phyloP scores from a whole-genome alignment of 148 eudicot genomes.

The Cornus suecica region DNA sequence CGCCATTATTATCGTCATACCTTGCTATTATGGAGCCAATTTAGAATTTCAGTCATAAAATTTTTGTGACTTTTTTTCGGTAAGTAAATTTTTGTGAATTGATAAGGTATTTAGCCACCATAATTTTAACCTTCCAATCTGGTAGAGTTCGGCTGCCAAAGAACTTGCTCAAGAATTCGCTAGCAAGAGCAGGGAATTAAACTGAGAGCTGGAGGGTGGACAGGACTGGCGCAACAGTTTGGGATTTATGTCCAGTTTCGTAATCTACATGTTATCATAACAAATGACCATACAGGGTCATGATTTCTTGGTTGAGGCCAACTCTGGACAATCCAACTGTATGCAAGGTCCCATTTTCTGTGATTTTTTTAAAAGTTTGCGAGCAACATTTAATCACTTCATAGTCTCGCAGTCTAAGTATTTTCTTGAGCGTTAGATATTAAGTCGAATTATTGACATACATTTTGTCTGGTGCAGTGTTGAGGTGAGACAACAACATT shows the following conservation, averaged over 20 bases:
- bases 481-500: not conserved
- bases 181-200: no score
- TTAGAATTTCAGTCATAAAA: not conserved
- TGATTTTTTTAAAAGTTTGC: not conserved
- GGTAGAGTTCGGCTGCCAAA: no score
- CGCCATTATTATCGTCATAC: not conserved
- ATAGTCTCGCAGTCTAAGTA: not conserved
- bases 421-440: not conserved
- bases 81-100: no score
- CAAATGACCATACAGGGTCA: not conserved
- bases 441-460: not conserved
- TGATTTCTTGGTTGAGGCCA: not conserved
- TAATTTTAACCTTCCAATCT: no score
- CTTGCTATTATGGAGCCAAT: constrained; percentile 6
- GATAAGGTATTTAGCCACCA: no score
- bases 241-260: not conserved
- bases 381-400: no score
- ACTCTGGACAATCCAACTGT: not conserved
- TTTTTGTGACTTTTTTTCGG: no score
- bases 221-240: no score
- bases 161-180: no score
- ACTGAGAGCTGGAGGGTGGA: no score
- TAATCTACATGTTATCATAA: not conserved
- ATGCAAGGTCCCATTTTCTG: not conserved
- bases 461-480: not conserved